Percentiles rank a stretch among this genome's conserved stretches.
Conservation (phyloP, 257 asterid genomes). For the Nicotiana tomentosiformis region DNA sequence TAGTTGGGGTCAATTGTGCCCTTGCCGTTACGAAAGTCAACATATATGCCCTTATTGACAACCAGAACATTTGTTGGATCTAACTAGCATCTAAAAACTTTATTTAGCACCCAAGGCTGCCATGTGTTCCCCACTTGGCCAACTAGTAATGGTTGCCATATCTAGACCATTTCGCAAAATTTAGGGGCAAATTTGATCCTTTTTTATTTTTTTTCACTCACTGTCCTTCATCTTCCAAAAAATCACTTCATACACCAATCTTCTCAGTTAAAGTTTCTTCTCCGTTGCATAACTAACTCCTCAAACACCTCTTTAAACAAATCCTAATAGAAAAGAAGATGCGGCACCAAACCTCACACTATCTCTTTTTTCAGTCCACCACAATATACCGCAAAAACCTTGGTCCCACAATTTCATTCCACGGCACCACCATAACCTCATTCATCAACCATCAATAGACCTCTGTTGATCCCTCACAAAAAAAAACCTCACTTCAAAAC, state of each 20-base stretch:
- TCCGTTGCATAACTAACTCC: neutral
- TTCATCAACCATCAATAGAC: neutral
- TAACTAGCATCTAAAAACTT: neutral
- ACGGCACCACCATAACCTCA: neutral
- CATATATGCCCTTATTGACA: neutral
- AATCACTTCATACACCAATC: neutral
- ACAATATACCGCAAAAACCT: neutral
- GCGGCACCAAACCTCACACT: neutral
- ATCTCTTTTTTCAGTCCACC: neutral
- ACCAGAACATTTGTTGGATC: neutral
- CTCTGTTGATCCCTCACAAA: neutral
- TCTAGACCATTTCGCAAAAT: neutral
- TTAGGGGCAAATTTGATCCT: neutral
- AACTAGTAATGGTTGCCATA: neutral
- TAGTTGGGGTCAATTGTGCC: neutral
- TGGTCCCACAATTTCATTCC: neutral
- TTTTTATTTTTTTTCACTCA: neutral
- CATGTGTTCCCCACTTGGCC: neutral
- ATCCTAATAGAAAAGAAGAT: neutral
- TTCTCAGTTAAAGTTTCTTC: neutral
- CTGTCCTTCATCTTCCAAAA: neutral
- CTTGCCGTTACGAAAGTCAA: neutral
- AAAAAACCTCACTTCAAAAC: neutral
- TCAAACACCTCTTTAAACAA: neutral
- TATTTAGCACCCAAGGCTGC: neutral